Conservation (phyloP, 768 basidiomycete species). For the Galerina marginata region DNA sequence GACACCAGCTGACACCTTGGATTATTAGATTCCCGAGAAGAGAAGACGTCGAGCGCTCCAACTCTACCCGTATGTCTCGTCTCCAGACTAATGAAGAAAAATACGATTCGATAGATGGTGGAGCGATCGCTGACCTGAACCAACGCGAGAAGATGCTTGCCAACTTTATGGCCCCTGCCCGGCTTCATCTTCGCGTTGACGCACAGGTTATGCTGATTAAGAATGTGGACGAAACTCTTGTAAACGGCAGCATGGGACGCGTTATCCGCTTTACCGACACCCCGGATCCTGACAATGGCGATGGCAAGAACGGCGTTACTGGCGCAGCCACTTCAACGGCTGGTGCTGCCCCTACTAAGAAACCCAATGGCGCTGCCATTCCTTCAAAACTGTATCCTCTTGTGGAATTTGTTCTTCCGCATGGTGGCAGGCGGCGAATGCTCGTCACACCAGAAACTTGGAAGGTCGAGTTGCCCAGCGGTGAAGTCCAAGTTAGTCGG, state of each 20-base stretch:
- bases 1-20: background rate
- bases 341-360: slow-evolving; percentile 26
- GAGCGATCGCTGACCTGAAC: slow-evolving; percentile 52
- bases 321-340: slow-evolving; percentile 24
- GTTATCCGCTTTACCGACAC: slow-evolving; percentile 77
- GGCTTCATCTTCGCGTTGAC: slow-evolving; percentile 72
- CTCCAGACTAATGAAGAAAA: slow-evolving; percentile 58
- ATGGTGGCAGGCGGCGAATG: slow-evolving; percentile 55
- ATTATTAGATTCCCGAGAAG: slow-evolving; percentile 85
- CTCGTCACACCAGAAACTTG: slow-evolving; percentile 75
- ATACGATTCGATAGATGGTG: slow-evolving; percentile 70
- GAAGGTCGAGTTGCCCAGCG: slow-evolving; percentile 89
- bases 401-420: slow-evolving; percentile 76
- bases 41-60: slow-evolving; percentile 90
- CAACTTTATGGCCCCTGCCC: slow-evolving; percentile 89
- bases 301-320: slow-evolving; percentile 26
- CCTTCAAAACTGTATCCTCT: slow-evolving; percentile 54
- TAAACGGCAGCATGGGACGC: slow-evolving; percentile 94
- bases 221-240: slow-evolving; percentile 88
- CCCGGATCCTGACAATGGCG: slow-evolving; percentile 42
- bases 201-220: slow-evolving; percentile 97
- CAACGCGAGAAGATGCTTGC: slow-evolving; percentile 80
- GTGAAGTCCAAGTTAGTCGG: slow-evolving; percentile 81
- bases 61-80: slow-evolving; percentile 65
- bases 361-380: slow-evolving; percentile 29